Evolutionary conservation across 2,329 filamentous ascomycete genomes (phyloP), one percentile per base, ranked within the genome.

Genomic region (Aspergillus sp.): DNA sequence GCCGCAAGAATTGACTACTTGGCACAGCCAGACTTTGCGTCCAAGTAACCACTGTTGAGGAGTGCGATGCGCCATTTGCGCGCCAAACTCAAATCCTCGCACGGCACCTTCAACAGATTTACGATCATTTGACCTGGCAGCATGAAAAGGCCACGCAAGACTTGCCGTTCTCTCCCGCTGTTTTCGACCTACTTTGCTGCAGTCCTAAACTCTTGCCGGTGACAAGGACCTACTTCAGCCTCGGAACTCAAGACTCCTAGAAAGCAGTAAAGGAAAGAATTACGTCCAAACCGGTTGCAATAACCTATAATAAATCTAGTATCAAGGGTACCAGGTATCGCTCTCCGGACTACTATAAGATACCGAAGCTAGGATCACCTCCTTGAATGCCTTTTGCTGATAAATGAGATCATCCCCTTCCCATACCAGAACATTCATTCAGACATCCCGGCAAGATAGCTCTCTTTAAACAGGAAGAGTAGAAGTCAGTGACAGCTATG

Each of bases 401-500:
- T 45, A 45, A 30, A 32, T 45, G 7, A 45, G 43, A 45, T 32
- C 24, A 45, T 45, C 43, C 18, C 2, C 6, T 45, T 45, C 7
- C 11, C 24, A 18, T 45, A 45, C 12, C 4, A 45, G 43, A n/a
- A 6, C 4, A 45, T n/a, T 3, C 24, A 45, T 32, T n/a, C 12
- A 45, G 22, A 45, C 11, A n/a, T 15, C 11, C 43, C 43, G 22
- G 43, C 24, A 45, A 30, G 22, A 45, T 30, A 45, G 41, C 17
- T 43, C 2, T 43, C 41, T 22, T 18, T 43, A 43, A 43, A 5
- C 41, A 43, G 41, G 17, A 43, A 43, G 41, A 43, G 43, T 32
- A 32, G 24, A 45, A 51, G 20, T 62, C 30, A 63, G 48, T 64
- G 62, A 32, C 62, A 64, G 49, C 56, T 55, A 26, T 64, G 60